These are phyloP conservation scores for Hypoxylon lenormandii DNA, from an alignment of 495 filamentous ascomycete genomes.

Conservation along the genomic window DNA sequence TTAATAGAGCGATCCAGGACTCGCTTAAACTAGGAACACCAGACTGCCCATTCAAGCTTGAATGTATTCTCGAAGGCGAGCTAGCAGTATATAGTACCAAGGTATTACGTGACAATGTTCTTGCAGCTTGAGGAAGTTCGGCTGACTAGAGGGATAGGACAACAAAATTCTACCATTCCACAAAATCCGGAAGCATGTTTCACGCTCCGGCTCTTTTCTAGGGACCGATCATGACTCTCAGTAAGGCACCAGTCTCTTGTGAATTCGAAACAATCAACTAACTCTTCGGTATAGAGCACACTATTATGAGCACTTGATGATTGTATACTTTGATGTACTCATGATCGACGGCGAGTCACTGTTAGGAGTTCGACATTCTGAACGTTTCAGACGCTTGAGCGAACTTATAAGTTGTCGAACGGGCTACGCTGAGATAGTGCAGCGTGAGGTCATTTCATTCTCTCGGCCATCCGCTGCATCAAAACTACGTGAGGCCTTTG, in stretches of 20 bases:
- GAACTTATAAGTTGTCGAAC: constrained; percentile 66
- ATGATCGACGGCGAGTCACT: constrained; percentile 76
- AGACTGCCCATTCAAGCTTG: constrained; percentile 67
- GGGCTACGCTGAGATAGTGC: constrained; percentile 71
- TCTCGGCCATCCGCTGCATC: constrained; percentile 57
- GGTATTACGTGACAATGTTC: constrained; percentile 41
- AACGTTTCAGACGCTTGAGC: constrained; percentile 70
- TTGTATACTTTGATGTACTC: constrained; percentile 83
- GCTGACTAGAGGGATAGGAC: constrained; percentile 50
- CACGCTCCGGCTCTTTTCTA: constrained; percentile 76
- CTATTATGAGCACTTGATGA: constrained; percentile 81
- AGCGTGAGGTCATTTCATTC: constrained; percentile 74
- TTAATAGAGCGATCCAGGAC: constrained; percentile 61
- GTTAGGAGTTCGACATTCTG: constrained; percentile 68
- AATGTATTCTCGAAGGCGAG: constrained; percentile 85
- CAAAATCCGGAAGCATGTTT: constrained; percentile 82
- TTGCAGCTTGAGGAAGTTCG: background rate
- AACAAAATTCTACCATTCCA: constrained; percentile 74
- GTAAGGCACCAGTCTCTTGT: constrained; percentile 53
- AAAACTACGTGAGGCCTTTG: constrained; percentile 71
- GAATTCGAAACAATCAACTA: constrained; percentile 17
- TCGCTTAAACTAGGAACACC: constrained; percentile 68
- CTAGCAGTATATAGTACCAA: constrained; percentile 79
- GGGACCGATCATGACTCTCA: constrained; percentile 77
- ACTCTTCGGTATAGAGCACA: constrained; percentile 64